Percentiles rank a stretch among this genome's conserved stretches.
These are phyloP conservation scores for Tolypocladium paradoxum DNA, from an alignment of 2,329 filamentous ascomycete genomes.

Conservation along the genomic window DNA sequence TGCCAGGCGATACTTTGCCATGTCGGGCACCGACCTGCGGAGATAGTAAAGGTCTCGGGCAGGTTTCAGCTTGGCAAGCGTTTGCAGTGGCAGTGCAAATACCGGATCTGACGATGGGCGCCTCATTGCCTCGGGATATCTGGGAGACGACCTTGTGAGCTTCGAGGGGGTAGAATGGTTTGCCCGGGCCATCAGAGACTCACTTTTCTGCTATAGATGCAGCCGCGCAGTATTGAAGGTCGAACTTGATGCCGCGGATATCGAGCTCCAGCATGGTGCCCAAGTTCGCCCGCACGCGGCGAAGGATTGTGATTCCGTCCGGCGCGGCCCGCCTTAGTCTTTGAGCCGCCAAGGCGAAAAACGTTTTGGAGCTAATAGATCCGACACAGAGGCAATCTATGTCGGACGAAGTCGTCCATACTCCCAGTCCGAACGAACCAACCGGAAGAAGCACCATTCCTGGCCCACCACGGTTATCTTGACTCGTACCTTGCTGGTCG, in stretches of 20 bases:
- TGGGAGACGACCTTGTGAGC: constrained; percentile 3
- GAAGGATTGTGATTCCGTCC: constrained; percentile 37
- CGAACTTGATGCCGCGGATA: constrained; percentile 45
- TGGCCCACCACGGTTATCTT: constrained; percentile 10
- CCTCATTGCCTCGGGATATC: constrained; percentile 35
- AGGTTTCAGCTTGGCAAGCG: constrained; percentile 52
- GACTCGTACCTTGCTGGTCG: constrained; percentile 4
- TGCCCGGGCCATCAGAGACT: background rate
- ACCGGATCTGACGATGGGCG: constrained; percentile 38
- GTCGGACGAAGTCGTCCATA: constrained; percentile 51
- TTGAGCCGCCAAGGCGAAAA: constrained; percentile 48
- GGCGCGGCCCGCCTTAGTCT: constrained; percentile 36
- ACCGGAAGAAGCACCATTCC: constrained; percentile 45
- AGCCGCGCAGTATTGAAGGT: constrained; percentile 57
- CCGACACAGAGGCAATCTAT: constrained; percentile 58
- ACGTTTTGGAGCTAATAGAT: constrained; percentile 46
- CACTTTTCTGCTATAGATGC: constrained; percentile 39
- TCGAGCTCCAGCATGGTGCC: constrained; percentile 56
- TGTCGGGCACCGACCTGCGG: constrained; percentile 46
- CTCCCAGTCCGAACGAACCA: constrained; percentile 54
- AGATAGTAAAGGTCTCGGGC: constrained; percentile 52
- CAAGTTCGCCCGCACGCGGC: constrained; percentile 45
- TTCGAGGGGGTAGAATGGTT: background rate
- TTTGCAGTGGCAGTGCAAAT: constrained; percentile 44
- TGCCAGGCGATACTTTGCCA: constrained; percentile 44